phyloP scores from a whole-genome alignment of 441 rosid species.

The Euphorbia corollata region DNA sequence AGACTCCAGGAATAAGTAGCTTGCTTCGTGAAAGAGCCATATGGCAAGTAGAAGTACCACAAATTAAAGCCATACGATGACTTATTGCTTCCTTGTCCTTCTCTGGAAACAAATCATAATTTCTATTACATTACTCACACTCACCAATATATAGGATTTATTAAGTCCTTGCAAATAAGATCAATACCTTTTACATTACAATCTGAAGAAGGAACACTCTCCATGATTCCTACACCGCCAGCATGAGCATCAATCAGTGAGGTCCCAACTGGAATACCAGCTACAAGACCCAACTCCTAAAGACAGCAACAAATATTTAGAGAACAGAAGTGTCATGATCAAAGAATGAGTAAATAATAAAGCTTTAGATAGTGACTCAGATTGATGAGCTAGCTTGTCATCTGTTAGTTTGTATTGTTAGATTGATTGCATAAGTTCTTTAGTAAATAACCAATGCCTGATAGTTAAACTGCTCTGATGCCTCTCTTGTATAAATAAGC shows the following conservation, averaged over 20 bases:
- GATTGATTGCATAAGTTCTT: no score
- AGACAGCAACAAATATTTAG: conserved; percentile 18
- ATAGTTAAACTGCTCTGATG: no score
- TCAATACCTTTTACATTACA: conserved; percentile 47
- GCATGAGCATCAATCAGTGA: conserved; percentile 98
- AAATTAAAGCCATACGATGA: conserved; percentile 74
- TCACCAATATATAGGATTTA: background rate
- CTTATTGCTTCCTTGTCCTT: conserved; percentile 60
- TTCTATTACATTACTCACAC: conserved; percentile 1
- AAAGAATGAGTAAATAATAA: no score
- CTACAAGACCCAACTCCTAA: conserved; percentile 71
- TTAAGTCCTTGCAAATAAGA: conserved; percentile 11
- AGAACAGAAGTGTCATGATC: no score
- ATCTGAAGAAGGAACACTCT: conserved; percentile 47
- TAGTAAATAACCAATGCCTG: no score
- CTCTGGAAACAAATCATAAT: conserved; percentile 28
- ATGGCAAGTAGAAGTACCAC: conserved; percentile 96
- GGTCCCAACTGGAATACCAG: conserved; percentile 83
- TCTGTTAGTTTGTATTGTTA: no score
- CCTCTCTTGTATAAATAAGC: no score
- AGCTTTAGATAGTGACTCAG: no score
- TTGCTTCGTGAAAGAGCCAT: conserved; percentile 82
- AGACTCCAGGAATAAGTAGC: conserved; percentile 91
- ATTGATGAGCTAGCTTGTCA: no score
- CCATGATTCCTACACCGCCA: conserved; percentile 95